Base-by-base conservation (phyloP, 139 green algal species). In the Chlorella sorokiniana region DNA sequence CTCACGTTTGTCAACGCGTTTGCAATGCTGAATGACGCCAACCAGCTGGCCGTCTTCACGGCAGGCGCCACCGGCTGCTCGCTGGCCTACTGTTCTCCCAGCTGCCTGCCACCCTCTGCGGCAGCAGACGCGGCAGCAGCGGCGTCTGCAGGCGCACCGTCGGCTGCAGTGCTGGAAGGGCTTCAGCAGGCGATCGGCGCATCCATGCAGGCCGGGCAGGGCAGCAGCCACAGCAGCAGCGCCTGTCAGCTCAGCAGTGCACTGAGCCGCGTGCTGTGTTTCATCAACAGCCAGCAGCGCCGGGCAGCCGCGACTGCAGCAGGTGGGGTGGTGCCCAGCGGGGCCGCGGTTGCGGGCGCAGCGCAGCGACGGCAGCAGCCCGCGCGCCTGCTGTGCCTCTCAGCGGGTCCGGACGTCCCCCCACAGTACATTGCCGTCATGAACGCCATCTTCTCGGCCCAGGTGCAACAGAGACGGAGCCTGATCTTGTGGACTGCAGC, bases 371-470 rank as follows among this genome's bases (percentile, higher is more conserved):
- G 37, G 8, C 33, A 59, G 38, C 61, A 63, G 62, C 44, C 75
- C 18, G 63, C 67, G n/a, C 84, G 93, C 3, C 76, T 95, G 25
- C 78, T 95, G 41, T 87, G 78, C 76, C 65, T 95, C 3, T 35
- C 84, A 10, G 83, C 78, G 29, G 90, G 81, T 0, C 72, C 82
- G 11, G 91, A 95, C 61, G 84, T 71, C 4, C 63, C 91, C 8
- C 64, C 76, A 11, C 90, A 95, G 56, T 92, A 95, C 86, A 91
- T 95, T 25, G 63, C 91, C 6, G 48, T 89, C 48, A 95, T 95
- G 92, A 95, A 95, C 69, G 63, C 85, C 62, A 90, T 95, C 14
- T 95, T 95, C 64, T 89, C 86, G 11, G 90, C 92, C 4, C 90
- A 94, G 83, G 83, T 87, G 68, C n/a, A 37, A 40, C 35, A 61